Conservation (phyloP, 2,329 filamentous ascomycete species). For the Pseudovirgaria hyperparasitica region DNA sequence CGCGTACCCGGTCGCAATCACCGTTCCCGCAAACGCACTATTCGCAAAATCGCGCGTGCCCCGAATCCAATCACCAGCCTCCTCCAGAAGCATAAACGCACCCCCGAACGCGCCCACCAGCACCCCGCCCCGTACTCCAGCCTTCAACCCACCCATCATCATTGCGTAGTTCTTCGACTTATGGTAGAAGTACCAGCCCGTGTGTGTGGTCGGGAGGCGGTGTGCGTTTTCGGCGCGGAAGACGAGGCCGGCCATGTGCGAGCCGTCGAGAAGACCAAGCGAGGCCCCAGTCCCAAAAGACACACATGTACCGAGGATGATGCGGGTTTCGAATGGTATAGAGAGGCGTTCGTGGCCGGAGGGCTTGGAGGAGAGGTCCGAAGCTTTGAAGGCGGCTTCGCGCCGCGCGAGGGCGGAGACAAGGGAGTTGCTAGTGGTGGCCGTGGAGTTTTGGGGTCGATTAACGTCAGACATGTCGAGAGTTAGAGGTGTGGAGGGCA, state of each 20-base stretch:
- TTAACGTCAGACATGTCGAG: too few species aligned
- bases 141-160: slow-evolving; percentile 62
- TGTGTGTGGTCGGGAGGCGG: slow-evolving; percentile 68
- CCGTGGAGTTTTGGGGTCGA: too few species aligned
- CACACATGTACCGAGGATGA: slow-evolving; percentile 50
- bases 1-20: slow-evolving; percentile 25
- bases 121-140: slow-evolving; percentile 63
- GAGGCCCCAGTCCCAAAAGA: slow-evolving; percentile 57
- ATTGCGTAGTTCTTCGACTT: slow-evolving; percentile 93
- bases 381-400: neutral
- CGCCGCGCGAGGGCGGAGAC: too few species aligned
- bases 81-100: slow-evolving; percentile 70
- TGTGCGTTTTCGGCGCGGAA: slow-evolving; percentile 96
- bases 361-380: slow-evolving; percentile 6
- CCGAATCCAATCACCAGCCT: slow-evolving; percentile 62
- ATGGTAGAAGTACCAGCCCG: slow-evolving; percentile 97
- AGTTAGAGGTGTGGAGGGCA: too few species aligned
- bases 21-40: slow-evolving; percentile 70
- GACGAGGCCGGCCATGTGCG: slow-evolving; percentile 60
- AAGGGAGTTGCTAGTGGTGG: too few species aligned
- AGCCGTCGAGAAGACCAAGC: slow-evolving; percentile 61
- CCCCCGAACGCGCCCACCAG: slow-evolving; percentile 61
- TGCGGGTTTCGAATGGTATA: slow-evolving; percentile 50
- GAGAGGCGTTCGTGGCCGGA: slow-evolving; percentile 35
- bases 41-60: slow-evolving; percentile 57